Base-by-base conservation (phyloP, 2,329 filamentous ascomycete genomes). In the Talaromyces islandicus region DNA sequence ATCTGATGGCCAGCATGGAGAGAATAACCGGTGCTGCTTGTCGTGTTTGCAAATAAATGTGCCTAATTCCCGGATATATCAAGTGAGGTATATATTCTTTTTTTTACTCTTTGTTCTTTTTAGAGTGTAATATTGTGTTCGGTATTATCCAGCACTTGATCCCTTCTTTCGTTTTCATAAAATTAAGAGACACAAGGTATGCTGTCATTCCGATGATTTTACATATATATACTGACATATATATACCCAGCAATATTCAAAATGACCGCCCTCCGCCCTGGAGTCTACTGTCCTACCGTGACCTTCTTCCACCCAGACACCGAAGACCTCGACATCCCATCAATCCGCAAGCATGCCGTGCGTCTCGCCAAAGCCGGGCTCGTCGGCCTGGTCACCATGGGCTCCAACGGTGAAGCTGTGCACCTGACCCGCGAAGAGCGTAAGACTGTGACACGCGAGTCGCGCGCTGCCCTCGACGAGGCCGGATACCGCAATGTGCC, bases 251-350 rank as follows among this genome's bases (percentile, higher is more conserved):
- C 11, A 25, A n/a, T 12, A 50, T n/a, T 25, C 7, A 56, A 56
- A 38, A 30, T 43, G 62, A 82, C 79, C n/a, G 81, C 87, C 64
- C 84, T 95, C 59, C 88, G 89, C 51, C 88, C 88, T 69, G 90
- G 91, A 72, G 92, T 94, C 73, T 95, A 94, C 75, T 89, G 89
- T 62, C 91, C 91, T 27, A 93, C 89, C 62, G 91, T 94, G 87
- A 95, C 91, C 69, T 95, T 96, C 75, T 96, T 96, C 80, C 81
- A 93, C 76, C 82, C 88, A 7, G 83, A 88, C 65, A 94, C 90
- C 52, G 91, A 96, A 77, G 90, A 94, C 54, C 83, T 96, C 68
- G 91, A 96, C 71, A 85, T 92, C 64, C 81, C 88, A 38, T 84
- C 84, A 62, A 90, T 94, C 78, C 89, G 90, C 76, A 88, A 84